Evolutionary conservation across 1,139 yeast species (phyloP).

Genomic region (Lodderomyces beijingensis): DNA sequence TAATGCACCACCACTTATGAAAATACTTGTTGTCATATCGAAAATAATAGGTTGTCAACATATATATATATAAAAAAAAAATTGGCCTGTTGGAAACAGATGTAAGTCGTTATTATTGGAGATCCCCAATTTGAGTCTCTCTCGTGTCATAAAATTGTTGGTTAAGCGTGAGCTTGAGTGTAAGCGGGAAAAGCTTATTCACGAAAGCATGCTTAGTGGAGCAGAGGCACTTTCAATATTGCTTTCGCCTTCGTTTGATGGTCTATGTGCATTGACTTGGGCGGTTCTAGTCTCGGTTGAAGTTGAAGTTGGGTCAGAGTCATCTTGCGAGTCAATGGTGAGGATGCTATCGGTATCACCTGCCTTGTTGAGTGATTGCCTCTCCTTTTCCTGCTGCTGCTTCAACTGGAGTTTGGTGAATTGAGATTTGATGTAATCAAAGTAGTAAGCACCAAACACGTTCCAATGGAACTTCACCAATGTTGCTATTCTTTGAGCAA

Average conservation of each 20-base stretch:
- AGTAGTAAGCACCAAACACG: slow-evolving; percentile 59
- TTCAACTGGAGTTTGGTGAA: slow-evolving; percentile 10
- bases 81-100: too few species aligned
- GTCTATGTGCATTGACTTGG: slow-evolving; percentile 1
- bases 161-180: too few species aligned
- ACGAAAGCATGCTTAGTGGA: slow-evolving; percentile 13
- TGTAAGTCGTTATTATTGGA: too few species aligned
- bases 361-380: neutral
- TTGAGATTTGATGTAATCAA: slow-evolving; percentile 14
- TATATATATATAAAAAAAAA: too few species aligned
- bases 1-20: too few species aligned
- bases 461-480: slow-evolving; percentile 69
- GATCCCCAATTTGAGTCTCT: too few species aligned
- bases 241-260: slow-evolving; percentile 3
- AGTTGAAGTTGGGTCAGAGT: slow-evolving; percentile 1
- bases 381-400: slow-evolving; percentile 5
- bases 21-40: too few species aligned
- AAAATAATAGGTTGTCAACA: too few species aligned
- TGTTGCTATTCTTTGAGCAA: slow-evolving; percentile 51
- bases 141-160: too few species aligned
- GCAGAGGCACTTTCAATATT: slow-evolving; percentile 10
- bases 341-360: neutral
- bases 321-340: neutral
- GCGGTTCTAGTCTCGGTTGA: slow-evolving; percentile 5
- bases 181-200: too few species aligned